phyloP scores from a whole-genome alignment of 495 filamentous ascomycete species.

The Emericellopsis terricola region DNA sequence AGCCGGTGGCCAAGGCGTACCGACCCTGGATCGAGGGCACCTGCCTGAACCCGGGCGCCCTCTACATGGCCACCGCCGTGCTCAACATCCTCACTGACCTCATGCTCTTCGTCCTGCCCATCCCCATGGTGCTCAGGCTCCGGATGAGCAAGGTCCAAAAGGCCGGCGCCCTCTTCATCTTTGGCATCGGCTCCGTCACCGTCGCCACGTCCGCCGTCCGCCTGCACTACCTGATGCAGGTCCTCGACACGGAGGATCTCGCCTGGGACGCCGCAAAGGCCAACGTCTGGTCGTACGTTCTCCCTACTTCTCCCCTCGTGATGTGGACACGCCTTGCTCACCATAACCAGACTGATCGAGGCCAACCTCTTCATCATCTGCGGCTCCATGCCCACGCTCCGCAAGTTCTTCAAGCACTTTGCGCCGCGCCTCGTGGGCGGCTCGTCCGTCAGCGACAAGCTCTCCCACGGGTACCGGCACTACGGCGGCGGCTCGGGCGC shows the following conservation, averaged over 20 bases:
- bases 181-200: conserved; percentile 17
- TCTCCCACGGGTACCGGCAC: background rate
- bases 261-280: background rate
- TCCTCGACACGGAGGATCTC: background rate
- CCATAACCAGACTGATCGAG: background rate
- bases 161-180: conserved; percentile 20
- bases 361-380: background rate
- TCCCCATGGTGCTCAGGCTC: conserved; percentile 23
- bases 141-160: conserved; percentile 22
- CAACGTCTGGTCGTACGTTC: background rate
- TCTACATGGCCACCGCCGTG: conserved; percentile 10
- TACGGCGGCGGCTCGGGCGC: background rate
- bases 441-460: background rate
- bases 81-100: conserved; percentile 27
- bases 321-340: background rate
- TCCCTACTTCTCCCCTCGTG: background rate
- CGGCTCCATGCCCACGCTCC: background rate
- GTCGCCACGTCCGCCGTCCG: background rate
- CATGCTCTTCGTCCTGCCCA: conserved; percentile 24
- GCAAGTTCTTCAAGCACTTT: background rate
- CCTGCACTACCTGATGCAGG: conserved; percentile 3
- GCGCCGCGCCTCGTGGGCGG: background rate
- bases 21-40: background rate
- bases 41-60: background rate
- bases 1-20: background rate